phyloP scores from a whole-genome alignment of 768 basidiomycete species.

The Antrodiella citrinella region DNA sequence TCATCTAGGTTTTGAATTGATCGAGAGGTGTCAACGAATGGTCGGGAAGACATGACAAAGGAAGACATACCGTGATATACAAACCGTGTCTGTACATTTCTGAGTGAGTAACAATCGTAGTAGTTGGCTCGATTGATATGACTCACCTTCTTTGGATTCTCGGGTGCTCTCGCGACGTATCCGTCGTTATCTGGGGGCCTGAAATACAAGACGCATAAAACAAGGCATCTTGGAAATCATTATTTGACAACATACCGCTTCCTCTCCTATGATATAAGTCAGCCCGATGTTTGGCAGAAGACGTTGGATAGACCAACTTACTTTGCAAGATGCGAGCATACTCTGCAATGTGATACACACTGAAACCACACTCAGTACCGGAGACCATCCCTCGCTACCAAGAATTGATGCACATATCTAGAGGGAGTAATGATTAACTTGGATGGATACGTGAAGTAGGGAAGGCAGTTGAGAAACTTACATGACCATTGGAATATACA shows the following conservation, averaged over 20 bases:
- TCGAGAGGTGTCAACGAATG: neutral
- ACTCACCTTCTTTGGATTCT: constrained; percentile 80
- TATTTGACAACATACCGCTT: constrained; percentile 53
- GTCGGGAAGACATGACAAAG: too few species aligned
- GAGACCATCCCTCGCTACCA: constrained; percentile 77
- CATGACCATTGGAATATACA: constrained; percentile 84
- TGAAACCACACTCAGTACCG: constrained; percentile 74
- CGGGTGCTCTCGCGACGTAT: constrained; percentile 69
- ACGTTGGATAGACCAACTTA: constrained; percentile 20
- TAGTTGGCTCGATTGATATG: too few species aligned
- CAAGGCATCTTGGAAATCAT: too few species aligned
- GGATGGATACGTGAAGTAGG: too few species aligned
- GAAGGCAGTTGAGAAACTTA: too few species aligned
- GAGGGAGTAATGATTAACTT: neutral
- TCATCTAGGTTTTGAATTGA: neutral
- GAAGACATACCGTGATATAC: constrained; percentile 1
- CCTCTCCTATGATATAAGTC: constrained; percentile 32
- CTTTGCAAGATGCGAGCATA: constrained; percentile 92
- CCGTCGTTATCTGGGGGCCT: constrained; percentile 82
- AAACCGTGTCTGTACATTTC: neutral
- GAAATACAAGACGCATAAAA: constrained; percentile 7
- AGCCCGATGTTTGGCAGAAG: neutral
- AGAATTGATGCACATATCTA: constrained; percentile 89
- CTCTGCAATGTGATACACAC: constrained; percentile 84
- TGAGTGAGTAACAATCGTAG: too few species aligned